Percentiles rank a stretch among this genome's conserved stretches.
Evolutionary conservation across 306 rosid species (phyloP).

Genomic region (Begonia masoniana): DNA sequence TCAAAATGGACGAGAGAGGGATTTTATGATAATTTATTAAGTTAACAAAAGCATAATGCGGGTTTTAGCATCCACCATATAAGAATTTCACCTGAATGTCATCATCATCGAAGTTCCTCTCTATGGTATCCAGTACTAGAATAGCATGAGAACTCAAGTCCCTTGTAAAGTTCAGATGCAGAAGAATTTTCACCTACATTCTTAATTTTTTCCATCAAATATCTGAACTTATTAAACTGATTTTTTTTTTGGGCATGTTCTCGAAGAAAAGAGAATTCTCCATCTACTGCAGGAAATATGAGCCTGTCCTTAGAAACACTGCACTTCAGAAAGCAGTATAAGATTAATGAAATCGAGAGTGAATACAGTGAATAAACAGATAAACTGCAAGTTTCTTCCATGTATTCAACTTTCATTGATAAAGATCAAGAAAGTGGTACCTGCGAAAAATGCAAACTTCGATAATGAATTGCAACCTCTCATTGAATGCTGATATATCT

Average conservation of each 20-base stretch:
- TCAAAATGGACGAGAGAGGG: no score
- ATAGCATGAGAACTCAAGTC: constrained; percentile 88
- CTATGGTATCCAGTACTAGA: constrained; percentile 80
- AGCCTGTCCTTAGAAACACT: constrained; percentile 98
- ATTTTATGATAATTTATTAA: no score
- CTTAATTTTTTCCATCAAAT: constrained; percentile 79
- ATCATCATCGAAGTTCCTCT: constrained; percentile 76
- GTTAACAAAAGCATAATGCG: no score
- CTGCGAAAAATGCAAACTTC: constrained; percentile 99
- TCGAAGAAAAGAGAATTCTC: constrained; percentile 67
- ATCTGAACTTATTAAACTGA: constrained; percentile 82
- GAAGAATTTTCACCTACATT: constrained; percentile 76
- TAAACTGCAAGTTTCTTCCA: no score
- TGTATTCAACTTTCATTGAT: no score
- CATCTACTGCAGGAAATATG: constrained; percentile 95
- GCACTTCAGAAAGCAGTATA: constrained; percentile 24
- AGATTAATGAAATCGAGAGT: neutral
- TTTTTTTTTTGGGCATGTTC: constrained; percentile 93
- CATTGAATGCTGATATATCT: constrained; percentile 70
- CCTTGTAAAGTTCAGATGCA: constrained; percentile 64
- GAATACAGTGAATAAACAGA: no score
- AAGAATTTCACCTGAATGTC: constrained; percentile 71
- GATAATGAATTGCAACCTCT: constrained; percentile 84
- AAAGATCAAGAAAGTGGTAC: constrained; percentile 19
- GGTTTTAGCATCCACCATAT: constrained; percentile 9